Percentiles rank a stretch among this genome's conserved stretches.
Conservation (phyloP, 495 filamentous ascomycete genomes). For the Friedmanniomyces endolithicus region DNA sequence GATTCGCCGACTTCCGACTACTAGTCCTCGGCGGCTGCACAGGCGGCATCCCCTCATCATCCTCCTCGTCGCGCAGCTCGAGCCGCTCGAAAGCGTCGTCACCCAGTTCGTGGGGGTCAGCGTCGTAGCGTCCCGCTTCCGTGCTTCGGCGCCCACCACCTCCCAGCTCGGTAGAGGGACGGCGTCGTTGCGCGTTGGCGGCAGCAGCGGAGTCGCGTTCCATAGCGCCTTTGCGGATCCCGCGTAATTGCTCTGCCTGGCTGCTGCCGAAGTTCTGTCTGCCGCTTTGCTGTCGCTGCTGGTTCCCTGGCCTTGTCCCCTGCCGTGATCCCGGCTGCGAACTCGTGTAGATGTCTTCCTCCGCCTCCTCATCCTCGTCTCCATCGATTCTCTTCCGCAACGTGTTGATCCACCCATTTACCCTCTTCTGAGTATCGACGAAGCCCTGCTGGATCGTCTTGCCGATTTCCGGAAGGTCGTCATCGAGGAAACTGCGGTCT, state of each 20-base stretch:
- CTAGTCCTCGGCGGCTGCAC: conserved; percentile 22
- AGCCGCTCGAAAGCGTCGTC: conserved; percentile 80
- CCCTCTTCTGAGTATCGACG: conserved; percentile 79
- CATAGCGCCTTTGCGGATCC: conserved; percentile 33
- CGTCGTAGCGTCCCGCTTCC: conserved; percentile 84
- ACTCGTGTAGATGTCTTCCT: conserved; percentile 27
- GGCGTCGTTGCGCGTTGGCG: conserved; percentile 45
- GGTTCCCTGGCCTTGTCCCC: neutral
- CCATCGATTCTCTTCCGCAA: conserved; percentile 87
- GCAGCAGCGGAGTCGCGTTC: conserved; percentile 29
- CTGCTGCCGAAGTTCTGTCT: conserved; percentile 32
- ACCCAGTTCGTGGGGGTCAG: conserved; percentile 78
- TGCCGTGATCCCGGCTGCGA: conserved; percentile 12
- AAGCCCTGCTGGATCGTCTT: conserved; percentile 93
- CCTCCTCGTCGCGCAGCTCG: conserved; percentile 65
- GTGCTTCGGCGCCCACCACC: conserved; percentile 40
- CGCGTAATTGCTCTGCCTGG: conserved; percentile 35
- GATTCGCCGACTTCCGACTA: conserved; percentile 57
- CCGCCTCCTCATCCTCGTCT: conserved; percentile 41
- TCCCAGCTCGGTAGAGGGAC: neutral
- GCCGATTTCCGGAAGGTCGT: conserved; percentile 85
- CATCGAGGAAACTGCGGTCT: conserved; percentile 85
- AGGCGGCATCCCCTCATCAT: conserved; percentile 43
- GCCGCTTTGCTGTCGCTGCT: conserved; percentile 25
- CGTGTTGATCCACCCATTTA: conserved; percentile 83